Conservation (phyloP, 73 alveolate species). For the Symbiodinium pilosum region DNA sequence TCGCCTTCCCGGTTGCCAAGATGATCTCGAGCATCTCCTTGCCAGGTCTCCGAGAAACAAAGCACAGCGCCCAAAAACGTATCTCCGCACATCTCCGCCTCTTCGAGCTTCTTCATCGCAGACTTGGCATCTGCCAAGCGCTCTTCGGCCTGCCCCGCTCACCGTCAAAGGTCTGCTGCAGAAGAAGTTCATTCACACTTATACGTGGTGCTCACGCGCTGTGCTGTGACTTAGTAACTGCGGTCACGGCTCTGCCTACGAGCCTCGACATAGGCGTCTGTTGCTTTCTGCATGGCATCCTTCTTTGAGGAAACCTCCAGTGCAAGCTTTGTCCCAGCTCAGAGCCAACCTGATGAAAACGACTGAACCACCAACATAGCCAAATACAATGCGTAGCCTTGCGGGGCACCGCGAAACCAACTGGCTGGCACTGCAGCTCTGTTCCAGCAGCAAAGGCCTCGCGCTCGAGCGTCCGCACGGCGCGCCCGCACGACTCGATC, state of each 20-base stretch:
- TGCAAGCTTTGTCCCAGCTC: background rate
- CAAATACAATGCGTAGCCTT: too few relatives aligned
- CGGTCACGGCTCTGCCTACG: too few relatives aligned
- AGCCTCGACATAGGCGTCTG: background rate
- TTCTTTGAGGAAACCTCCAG: background rate
- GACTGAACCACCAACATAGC: too few relatives aligned
- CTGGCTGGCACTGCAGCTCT: too few relatives aligned
- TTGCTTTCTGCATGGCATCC: background rate
- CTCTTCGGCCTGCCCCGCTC: background rate
- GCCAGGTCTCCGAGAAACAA: background rate
- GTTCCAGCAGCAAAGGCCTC: background rate
- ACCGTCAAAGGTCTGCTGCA: too few relatives aligned
- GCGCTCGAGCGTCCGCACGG: constrained; percentile 7
- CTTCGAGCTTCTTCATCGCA: background rate
- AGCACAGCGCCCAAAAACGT: too few relatives aligned
- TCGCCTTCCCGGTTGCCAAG: background rate
- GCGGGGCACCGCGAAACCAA: too few relatives aligned
- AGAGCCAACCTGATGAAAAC: background rate
- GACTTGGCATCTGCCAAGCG: background rate
- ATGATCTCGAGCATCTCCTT: constrained; percentile 8
- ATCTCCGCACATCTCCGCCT: background rate
- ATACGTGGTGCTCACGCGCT: background rate
- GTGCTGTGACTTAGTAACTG: too few relatives aligned
- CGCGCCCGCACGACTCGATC: constrained; percentile 1
- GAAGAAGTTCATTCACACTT: background rate